Percentiles rank a stretch among this genome's conserved stretches.
These are phyloP conservation scores for Pichia sp. DNA, from an alignment of 1,139 yeast genomes.

Conservation along the genomic window DNA sequence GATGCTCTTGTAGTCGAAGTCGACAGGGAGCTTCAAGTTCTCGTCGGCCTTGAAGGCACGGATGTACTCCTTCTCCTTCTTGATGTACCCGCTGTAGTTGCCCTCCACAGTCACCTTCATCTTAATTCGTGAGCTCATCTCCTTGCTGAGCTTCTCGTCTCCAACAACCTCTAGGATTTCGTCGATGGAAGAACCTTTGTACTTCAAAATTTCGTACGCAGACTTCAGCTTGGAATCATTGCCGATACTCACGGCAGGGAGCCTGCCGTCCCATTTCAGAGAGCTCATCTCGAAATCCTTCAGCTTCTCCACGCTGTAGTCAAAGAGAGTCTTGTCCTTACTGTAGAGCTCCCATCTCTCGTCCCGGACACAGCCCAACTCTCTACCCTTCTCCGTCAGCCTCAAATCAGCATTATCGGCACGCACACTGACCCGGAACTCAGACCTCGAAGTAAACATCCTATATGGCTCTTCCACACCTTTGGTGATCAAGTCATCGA, in stretches of 20 bases:
- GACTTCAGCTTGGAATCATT: conserved; percentile 41
- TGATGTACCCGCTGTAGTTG: conserved; percentile 75
- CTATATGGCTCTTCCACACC: conserved; percentile 98
- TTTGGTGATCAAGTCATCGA: conserved; percentile 90
- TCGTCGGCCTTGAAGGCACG: conserved; percentile 84
- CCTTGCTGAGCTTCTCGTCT: conserved; percentile 21
- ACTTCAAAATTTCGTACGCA: conserved; percentile 53
- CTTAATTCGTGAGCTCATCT: conserved; percentile 49
- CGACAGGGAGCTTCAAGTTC: conserved; percentile 56
- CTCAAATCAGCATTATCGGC: conserved; percentile 92
- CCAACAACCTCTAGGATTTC: conserved; percentile 37
- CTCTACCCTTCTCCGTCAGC: conserved; percentile 64
- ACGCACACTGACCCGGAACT: conserved; percentile 81
- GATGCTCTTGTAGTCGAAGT: conserved; percentile 54
- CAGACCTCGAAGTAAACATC: conserved; percentile 96
- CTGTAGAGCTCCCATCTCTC: conserved; percentile 51
- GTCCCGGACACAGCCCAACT: conserved; percentile 63
- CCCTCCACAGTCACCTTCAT: conserved; percentile 73
- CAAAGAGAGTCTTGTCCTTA: conserved; percentile 45
- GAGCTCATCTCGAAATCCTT: conserved; percentile 47
- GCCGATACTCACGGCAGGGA: conserved; percentile 35
- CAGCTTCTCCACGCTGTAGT: conserved; percentile 44
- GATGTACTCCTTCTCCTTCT: conserved; percentile 65
- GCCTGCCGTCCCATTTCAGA: conserved; percentile 51
- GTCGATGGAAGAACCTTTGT: conserved; percentile 33